Evolutionary conservation across 768 basidiomycete genomes (phyloP), one percentile per base, ranked within the genome.

Genomic region (Pholiota microspora): DNA sequence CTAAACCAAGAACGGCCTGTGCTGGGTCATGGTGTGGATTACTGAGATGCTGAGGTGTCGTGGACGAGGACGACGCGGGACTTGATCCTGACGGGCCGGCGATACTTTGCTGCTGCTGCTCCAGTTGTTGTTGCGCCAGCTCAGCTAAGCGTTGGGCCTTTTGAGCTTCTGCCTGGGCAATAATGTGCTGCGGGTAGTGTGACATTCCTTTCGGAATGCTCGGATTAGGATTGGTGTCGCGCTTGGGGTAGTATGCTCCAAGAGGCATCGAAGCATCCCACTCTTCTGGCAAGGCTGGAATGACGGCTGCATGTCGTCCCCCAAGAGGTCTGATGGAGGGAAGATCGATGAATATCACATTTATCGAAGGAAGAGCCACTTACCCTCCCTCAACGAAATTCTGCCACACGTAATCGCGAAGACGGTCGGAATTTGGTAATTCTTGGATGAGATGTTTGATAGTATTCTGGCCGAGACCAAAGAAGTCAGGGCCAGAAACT

Each of bases 381-480:
- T 71, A 89, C 86, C 89, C 90, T 73, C 91, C 91, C 70, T 94
- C 91, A 7, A 83, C 77, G 66, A 91, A 93, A 56, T 84, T 81
- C 66, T 93, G 90, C 89, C 89, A 91, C 25, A 92, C 89, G 65
- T 94, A 94, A 71, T 90, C 86, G 60, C 82, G 77, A 53, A 92
- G 67, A 42, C 81, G 73, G 67, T 86, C 81, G 12, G 92, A 86
- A 54, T 82, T 81, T 5, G 86, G 83, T 13, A 94, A 76, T 69
- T 91, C 87, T 68, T 94, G 91, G n/a, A 94, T 90, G 32, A 93
- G 78, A 64, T 90, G 88, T 72, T 92, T 93, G 74, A 94, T 92
- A 3, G 88, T 88, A 64, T 92, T 92, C 68, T 92, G 88, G 2
- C 88, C 88, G 13, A 94, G 75, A 7, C 92, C 92, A 64, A 91